These are phyloP conservation scores for Dictyostelium citrinum DNA, from an alignment of 78 protist species.

Conservation along the genomic window DNA sequence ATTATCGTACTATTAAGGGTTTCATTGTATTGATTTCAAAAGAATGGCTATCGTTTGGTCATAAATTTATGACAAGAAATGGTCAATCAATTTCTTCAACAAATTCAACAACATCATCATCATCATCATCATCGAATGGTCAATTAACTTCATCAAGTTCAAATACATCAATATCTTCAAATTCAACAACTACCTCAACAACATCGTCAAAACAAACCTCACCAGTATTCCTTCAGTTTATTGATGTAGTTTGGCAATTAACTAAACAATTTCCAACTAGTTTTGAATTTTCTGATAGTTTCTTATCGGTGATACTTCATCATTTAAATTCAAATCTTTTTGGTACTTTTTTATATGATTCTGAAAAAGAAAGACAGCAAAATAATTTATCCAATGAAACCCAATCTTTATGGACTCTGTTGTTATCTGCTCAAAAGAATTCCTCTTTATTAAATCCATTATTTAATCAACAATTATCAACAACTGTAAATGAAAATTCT, in stretches of 20 bases:
- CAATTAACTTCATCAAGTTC: background rate
- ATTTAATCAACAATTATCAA: conserved; percentile 14
- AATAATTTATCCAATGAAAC: conserved; percentile 21
- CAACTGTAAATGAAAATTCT: background rate
- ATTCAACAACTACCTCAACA: background rate
- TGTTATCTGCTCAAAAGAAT: background rate
- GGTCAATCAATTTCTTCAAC: background rate
- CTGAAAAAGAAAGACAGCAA: conserved; percentile 12
- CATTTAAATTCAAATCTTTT: conserved; percentile 64
- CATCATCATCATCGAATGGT: background rate
- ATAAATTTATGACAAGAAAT: conserved; percentile 83
- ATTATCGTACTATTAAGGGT: conserved; percentile 93
- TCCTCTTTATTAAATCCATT: conserved; percentile 13
- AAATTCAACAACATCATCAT: background rate
- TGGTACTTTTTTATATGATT: conserved; percentile 66
- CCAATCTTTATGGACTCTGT: conserved; percentile 29
- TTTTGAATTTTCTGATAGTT: conserved; percentile 91
- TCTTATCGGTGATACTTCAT: conserved; percentile 10
- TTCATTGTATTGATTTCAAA: conserved; percentile 88
- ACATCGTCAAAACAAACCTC: conserved; percentile 52
- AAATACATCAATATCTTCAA: background rate
- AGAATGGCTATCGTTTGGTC: conserved; percentile 90
- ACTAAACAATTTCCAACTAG: conserved; percentile 70
- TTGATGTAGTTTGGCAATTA: conserved; percentile 94
- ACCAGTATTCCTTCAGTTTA: conserved; percentile 95